Base-by-base conservation (phyloP, 2,329 filamentous ascomycete genomes). In the Didymellaceae sp. region DNA sequence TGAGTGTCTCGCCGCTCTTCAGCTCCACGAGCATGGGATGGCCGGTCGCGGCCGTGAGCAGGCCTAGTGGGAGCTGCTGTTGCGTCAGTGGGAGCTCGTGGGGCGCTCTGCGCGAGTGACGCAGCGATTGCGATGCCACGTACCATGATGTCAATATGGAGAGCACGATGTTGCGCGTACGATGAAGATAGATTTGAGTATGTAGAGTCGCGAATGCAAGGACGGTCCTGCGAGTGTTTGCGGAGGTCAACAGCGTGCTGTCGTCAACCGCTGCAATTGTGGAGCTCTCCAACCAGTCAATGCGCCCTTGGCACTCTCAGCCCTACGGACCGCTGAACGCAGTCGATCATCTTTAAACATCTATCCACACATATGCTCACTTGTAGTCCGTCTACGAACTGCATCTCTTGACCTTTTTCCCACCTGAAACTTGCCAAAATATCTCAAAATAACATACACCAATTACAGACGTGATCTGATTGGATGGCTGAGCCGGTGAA, bases 21-120 rank as follows among this genome's bases (percentile, higher is more conserved):
- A 97, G 88, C 80, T 97, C 92, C 61, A 97, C 92, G 49, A 96
- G 87, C 89, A 97, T 97, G 4, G 94, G 93, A 74, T 97, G 91
- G 82, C 94, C 94, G 80, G 97, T 92, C 61, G 94, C 92, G 66
- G 93, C 93, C 68, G 90, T 97, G 57, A 99, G 83, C 41, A 99
- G 87, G 70, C 92, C 91, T 49, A 87, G 73, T 42, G 85, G 85
- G 44, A 87, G 79, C 85, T 86, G 54, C 30, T 16, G 13, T 10
- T 14, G 18, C 31, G 48, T 52, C 37, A 52, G 32, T 42, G 9
- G 7, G 20, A 31, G 41, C 47, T 39, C 34, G 47, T 34, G 41
- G 41, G 35, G 41, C 41, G n/a, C 21, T 41, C 17, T 28, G 26
- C 6, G 10, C 26, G 26, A 28, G 7, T 28, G 26, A 25, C 22